Base-by-base conservation (phyloP, 805 yeast genomes). In the Dipodascus albidus region DNA sequence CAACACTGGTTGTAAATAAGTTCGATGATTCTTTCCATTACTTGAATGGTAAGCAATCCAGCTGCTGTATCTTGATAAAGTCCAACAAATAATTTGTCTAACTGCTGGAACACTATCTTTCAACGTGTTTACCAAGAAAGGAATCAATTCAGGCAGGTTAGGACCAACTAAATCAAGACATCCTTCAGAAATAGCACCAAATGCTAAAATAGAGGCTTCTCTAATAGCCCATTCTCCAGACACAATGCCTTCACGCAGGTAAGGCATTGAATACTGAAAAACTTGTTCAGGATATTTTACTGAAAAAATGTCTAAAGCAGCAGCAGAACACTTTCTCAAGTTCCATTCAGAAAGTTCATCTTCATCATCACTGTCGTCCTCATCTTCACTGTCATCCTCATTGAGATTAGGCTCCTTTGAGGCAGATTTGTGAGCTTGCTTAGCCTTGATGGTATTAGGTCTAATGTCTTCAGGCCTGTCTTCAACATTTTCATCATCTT, bases 1-100 rank as follows among this genome's bases (percentile, higher is more conserved):
- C 55, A 93, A 75, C 0, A 93, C 87, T 2, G 93, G 93, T 54
- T 77, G 72, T 64, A 86, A 83, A 62, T 84, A 85, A 57, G 72
- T 76, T 6, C 88, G 76, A 64, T 79, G 85, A 14, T 38, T 38
- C n/a, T 38, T 38, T 8, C 86, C 84, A 24, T 52, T 54, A 21
- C 52, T 54, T 38, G 57, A 51, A 47, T 81, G 79, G 48, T 71
- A 74, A 53, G 72, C 74, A 22, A 91, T 83, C 96, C 96, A 89
- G 2, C 77, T 62, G 0, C 93, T 78, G 65, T 84, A 93, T 53
- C 98, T 76, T 48, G 96, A 84, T 48, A 93, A 70, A 0, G 98
- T 87, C 99, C 99, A 93, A 71, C 98, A 91, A 0, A 96, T 73
- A 52, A 93, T 93, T 67, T 88, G 95, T 59, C 98, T 77, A 2